phyloP scores from a whole-genome alignment of 2,329 filamentous ascomycete species.

The Dothistroma septosporum region DNA sequence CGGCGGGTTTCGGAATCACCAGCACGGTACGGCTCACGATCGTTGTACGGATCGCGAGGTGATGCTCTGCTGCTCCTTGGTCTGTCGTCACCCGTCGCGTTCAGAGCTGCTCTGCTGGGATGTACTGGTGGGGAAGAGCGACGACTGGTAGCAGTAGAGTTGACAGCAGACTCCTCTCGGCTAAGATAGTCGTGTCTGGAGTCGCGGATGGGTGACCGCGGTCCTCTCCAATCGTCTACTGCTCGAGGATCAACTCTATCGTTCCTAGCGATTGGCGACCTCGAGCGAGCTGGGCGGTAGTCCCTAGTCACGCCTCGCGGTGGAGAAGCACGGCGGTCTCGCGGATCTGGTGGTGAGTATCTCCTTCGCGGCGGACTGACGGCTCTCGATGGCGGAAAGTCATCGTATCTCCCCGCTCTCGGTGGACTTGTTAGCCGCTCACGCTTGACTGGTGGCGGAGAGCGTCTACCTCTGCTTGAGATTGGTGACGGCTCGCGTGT shows the following conservation, averaged over 20 bases:
- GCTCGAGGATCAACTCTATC: constrained; percentile 47
- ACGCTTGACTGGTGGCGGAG: constrained; percentile 39
- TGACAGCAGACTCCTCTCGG: constrained; percentile 50
- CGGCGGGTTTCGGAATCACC: constrained; percentile 24
- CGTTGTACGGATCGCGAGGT: constrained; percentile 28
- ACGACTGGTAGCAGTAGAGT: constrained; percentile 56
- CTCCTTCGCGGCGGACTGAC: constrained; percentile 37
- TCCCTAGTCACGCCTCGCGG: constrained; percentile 32
- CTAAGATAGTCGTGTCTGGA: constrained; percentile 35
- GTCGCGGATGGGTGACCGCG: constrained; percentile 46
- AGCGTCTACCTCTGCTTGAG: constrained; percentile 44
- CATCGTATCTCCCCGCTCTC: constrained; percentile 43
- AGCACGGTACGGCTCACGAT: constrained; percentile 30
- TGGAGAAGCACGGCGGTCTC: constrained; percentile 37
- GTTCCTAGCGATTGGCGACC: constrained; percentile 51
- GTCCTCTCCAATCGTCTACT: constrained; percentile 51
- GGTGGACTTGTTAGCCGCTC: constrained; percentile 40
- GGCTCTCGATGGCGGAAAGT: constrained; percentile 39
- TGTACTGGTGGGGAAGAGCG: constrained; percentile 59
- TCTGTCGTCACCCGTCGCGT: constrained; percentile 32
- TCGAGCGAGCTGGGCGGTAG: constrained; percentile 47
- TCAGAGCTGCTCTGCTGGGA: constrained; percentile 48
- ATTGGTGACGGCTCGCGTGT: constrained; percentile 46
- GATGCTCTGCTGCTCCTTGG: constrained; percentile 19
- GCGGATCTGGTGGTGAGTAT: constrained; percentile 40